phyloP scores from a whole-genome alignment of 1,284 basidiomycete genomes.

The Takashimella tepidaria region DNA sequence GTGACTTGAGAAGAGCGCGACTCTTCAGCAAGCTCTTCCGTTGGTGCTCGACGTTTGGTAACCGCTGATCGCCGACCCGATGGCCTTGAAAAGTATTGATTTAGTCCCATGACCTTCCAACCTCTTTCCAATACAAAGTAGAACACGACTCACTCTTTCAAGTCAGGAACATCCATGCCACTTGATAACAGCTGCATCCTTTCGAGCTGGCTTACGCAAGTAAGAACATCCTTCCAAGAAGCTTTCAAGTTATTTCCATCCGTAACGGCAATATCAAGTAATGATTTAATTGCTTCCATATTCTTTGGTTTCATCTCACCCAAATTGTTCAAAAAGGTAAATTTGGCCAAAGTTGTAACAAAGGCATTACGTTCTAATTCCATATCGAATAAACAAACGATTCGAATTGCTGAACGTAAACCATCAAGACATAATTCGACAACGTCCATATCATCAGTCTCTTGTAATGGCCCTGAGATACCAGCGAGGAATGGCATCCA shows the following conservation, averaged over 20 bases:
- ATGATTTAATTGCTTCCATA: slow-evolving; percentile 92
- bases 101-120: background rate
- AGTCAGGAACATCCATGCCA: slow-evolving; percentile 75
- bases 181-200: slow-evolving; percentile 93
- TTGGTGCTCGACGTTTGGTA: slow-evolving; percentile 50
- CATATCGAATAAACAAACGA: slow-evolving; percentile 90
- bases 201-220: slow-evolving; percentile 93
- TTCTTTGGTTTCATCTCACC: slow-evolving; percentile 98
- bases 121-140: too few relatives aligned
- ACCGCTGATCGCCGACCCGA: slow-evolving; percentile 6
- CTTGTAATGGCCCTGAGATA: slow-evolving; percentile 83
- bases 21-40: slow-evolving; percentile 93
- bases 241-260: slow-evolving; percentile 92
- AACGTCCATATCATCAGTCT: slow-evolving; percentile 83
- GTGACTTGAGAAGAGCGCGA: slow-evolving; percentile 97
- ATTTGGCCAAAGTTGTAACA: slow-evolving; percentile 93
- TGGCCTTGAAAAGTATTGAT: background rate
- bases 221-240: slow-evolving; percentile 92
- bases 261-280: slow-evolving; percentile 85
- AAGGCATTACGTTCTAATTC: slow-evolving; percentile 94
- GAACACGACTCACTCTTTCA: slow-evolving; percentile 64
- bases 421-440: slow-evolving; percentile 90
- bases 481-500: slow-evolving; percentile 96
- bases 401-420: slow-evolving; percentile 86
- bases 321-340: slow-evolving; percentile 92